A percentile compares a stretch with the other conserved stretches of the same genome.
Evolutionary conservation across 2,329 filamentous ascomycete species (phyloP).

Genomic region (Pseudogymnoascus sp.): DNA sequence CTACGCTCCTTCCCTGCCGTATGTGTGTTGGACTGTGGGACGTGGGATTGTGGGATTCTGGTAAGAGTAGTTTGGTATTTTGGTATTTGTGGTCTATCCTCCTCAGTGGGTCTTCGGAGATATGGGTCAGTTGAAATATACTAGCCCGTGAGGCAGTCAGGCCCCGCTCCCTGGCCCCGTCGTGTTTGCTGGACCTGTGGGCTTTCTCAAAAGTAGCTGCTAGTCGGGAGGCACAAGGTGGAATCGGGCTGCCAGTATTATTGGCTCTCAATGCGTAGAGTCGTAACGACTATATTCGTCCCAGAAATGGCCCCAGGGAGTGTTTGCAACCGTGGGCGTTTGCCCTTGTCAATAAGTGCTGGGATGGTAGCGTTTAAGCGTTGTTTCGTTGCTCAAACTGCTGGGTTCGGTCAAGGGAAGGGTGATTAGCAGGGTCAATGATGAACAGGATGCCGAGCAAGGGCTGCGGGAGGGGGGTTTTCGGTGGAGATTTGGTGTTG

Average conservation of each 20-base stretch:
- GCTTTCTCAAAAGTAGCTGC: background rate
- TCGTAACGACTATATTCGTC: background rate
- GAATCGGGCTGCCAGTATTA: background rate
- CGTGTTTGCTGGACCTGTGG: background rate
- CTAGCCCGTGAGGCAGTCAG: conserved; percentile 2
- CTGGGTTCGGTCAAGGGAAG: background rate
- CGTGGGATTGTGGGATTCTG: background rate
- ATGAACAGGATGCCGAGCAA: background rate
- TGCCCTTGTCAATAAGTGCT: conserved; percentile 2
- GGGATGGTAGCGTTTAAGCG: conserved; percentile 3
- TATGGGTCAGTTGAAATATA: conserved; percentile 4
- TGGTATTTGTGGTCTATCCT: background rate
- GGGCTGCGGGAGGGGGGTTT: background rate
- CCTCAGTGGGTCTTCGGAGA: background rate
- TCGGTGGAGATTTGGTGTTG: background rate
- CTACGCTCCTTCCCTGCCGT: background rate
- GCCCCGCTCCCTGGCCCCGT: background rate
- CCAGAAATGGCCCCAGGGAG: background rate
- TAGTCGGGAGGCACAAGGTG: background rate
- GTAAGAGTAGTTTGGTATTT: background rate
- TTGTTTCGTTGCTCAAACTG: conserved; percentile 4
- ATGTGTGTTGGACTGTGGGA: background rate
- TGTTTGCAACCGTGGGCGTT: background rate
- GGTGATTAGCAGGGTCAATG: background rate
- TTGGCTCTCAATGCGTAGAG: conserved; percentile 1